Evolutionary conservation across 2,329 filamentous ascomycete genomes (phyloP), one percentile per base, ranked within the genome.

Genomic region (Pseudogymnoascus verrucosus): DNA sequence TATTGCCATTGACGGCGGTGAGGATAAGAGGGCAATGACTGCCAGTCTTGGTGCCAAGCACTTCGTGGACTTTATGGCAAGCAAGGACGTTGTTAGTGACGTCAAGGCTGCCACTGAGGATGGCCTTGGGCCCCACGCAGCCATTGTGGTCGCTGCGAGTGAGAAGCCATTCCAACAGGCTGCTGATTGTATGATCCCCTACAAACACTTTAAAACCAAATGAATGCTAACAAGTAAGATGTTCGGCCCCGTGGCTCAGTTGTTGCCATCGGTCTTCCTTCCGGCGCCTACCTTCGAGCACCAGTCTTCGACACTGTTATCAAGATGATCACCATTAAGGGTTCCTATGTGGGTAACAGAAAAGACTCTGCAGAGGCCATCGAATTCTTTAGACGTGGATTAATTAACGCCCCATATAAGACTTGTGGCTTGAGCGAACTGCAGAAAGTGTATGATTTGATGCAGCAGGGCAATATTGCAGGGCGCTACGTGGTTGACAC

Each of bases 141-240:
- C 93, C 66, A 82, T 97, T 69, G 82, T 97, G 47, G 85, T 97
- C 65, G 93, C 93, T 66, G 92, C 91, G 62, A 84, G 82, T 70
- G 93, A 97, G 83, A 91, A 89, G 81, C 93, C 93, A 63, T 97
- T 97, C 87, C 91, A 96, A 79, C 93, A 97, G 80, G 93, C 93
- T 47, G 87, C 90, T 59, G 87, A 51, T n/a, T 47, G 62, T 36
- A n/a, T 11, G 40, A 19, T 19, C 23, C 28, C 59, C 60, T 63
- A 37, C 63, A 44, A 44, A 21, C 21, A 31, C 3, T 63, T 26
- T 51, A 47, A 64, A 64, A 21, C 36, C 51, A n/a, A 31, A 42
- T 26, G 26, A 21, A 60, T 40, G 44, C 44, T 51, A 51, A 51
- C 44, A 51, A 51, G 23, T n/a, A 84, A 77, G 96, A 97, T 77